A percentile compares a stretch with the other conserved stretches of the same genome.
Evolutionary conservation across 192 early-diverging fungal genomes (phyloP).

Genomic region (Ambispora gerdemannii): DNA sequence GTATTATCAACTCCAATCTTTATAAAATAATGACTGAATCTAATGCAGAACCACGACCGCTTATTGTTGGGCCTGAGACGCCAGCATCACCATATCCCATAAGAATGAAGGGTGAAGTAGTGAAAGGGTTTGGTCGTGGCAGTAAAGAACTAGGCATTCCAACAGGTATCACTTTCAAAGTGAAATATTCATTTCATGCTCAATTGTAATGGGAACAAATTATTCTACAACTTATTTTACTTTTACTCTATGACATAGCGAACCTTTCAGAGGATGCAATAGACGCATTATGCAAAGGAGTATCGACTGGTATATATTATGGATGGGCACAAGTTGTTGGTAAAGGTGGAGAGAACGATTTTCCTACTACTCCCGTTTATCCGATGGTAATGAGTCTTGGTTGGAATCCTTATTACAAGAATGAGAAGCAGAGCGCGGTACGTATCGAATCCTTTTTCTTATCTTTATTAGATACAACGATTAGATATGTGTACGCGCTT

Average conservation of each 20-base stretch:
- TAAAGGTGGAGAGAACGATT: conserved; percentile 27
- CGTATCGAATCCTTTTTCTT: conserved; percentile 27
- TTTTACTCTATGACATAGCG: conserved; percentile 50
- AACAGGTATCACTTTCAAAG: conserved; percentile 64
- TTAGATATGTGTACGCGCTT: too few species aligned
- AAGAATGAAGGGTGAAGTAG: conserved; percentile 73
- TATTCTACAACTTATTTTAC: neutral
- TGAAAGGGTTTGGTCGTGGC: conserved; percentile 91
- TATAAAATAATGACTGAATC: too few species aligned
- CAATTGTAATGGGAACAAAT: neutral
- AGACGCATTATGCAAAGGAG: conserved; percentile 52
- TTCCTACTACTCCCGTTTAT: conserved; percentile 46
- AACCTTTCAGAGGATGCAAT: conserved; percentile 84
- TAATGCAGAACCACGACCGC: conserved; percentile 44
- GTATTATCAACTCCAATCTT: too few species aligned
- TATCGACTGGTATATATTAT: conserved; percentile 90
- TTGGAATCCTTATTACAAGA: conserved; percentile 99
- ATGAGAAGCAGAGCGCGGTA: conserved; percentile 90
- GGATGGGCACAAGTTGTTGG: conserved; percentile 85
- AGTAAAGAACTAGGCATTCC: conserved; percentile 97
- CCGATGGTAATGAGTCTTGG: conserved; percentile 99
- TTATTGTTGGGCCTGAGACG: conserved; percentile 58
- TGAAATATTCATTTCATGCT: neutral
- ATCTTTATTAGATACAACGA: too few species aligned
- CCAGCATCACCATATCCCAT: conserved; percentile 75